phyloP scores from a whole-genome alignment of 139 green algal genomes.

The Choricystis sp. region DNA sequence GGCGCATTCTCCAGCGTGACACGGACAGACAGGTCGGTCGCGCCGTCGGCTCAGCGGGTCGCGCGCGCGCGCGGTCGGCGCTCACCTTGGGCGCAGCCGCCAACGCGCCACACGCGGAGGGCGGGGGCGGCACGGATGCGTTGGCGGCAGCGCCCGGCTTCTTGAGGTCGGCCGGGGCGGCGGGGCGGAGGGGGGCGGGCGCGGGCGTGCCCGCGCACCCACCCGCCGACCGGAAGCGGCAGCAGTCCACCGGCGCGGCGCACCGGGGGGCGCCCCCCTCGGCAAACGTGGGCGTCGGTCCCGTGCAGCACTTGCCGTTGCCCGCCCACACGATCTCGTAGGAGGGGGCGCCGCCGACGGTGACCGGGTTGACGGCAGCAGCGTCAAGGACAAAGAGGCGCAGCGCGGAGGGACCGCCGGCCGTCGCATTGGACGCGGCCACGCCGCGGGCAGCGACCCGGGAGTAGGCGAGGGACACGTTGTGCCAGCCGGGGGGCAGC shows the following conservation, averaged over 20 bases:
- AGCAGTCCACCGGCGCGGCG: neutral
- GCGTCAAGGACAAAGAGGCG: conserved; percentile 14
- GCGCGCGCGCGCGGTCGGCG: neutral
- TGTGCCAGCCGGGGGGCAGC: conserved; percentile 10
- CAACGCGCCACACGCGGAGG: no score
- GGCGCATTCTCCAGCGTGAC: neutral
- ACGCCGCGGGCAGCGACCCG: no score
- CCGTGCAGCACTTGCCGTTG: neutral
- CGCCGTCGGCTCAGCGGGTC: neutral
- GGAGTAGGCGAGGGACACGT: conserved; percentile 8
- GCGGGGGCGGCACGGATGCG: no score
- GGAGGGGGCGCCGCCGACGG: neutral
- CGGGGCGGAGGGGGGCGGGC: no score
- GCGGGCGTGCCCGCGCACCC: no score
- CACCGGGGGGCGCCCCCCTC: neutral
- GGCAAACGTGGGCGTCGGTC: neutral
- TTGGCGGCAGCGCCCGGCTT: no score
- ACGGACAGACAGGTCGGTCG: neutral
- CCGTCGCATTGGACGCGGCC: neutral
- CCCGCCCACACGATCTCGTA: conserved; percentile 10
- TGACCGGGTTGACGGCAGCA: neutral
- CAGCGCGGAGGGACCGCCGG: conserved; percentile 1
- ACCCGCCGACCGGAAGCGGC: neutral
- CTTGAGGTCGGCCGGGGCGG: no score
- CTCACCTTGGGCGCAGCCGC: no score